These are phyloP conservation scores for Lathyrus sativus DNA, from an alignment of 306 rosid genomes.

Conservation along the genomic window DNA sequence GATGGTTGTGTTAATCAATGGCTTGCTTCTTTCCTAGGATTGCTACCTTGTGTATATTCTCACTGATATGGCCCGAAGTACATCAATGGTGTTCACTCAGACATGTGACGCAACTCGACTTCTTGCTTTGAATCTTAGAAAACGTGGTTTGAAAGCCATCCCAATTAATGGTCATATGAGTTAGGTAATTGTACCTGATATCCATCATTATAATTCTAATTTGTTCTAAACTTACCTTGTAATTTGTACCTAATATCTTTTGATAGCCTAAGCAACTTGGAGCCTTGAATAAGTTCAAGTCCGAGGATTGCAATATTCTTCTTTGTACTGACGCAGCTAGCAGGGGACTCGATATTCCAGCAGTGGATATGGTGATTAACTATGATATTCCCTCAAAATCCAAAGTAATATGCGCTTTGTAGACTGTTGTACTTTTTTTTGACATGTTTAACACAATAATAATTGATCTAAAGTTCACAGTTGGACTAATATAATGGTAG, in stretches of 20 bases:
- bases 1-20: conserved; percentile 6
- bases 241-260: conserved; percentile 24
- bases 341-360: conserved; percentile 86
- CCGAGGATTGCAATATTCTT: conserved; percentile 77
- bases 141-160: conserved; percentile 77
- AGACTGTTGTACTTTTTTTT: no score
- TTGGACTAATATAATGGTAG: no score
- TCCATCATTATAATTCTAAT: no score
- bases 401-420: no score
- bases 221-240: no score
- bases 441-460: no score
- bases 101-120: conserved; percentile 81
- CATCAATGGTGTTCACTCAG: conserved; percentile 91
- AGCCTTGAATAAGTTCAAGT: no score
- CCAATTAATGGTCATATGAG: no score
- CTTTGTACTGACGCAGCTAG: conserved; percentile 93
- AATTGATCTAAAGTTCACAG: no score
- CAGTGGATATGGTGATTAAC: conserved; percentile 85
- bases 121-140: conserved; percentile 75
- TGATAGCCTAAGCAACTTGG: conserved; percentile 77
- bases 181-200: no score
- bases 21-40: conserved; percentile 53
- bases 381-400: no score
- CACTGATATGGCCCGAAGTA: conserved; percentile 66
- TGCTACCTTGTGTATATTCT: conserved; percentile 85